Evolutionary conservation across 1,139 yeast species (phyloP).

Genomic region (Hyphopichia fennica): DNA sequence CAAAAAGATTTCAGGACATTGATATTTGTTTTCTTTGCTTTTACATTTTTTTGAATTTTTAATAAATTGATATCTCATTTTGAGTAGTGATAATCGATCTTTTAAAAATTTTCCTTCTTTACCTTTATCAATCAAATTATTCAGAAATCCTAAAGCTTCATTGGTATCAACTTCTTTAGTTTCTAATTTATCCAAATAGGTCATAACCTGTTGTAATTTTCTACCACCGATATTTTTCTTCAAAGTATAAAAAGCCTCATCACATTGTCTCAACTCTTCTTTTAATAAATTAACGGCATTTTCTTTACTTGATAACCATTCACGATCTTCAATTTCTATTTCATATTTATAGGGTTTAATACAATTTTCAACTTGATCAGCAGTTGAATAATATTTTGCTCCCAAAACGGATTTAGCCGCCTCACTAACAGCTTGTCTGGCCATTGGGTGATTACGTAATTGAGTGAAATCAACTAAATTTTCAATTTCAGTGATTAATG

Average conservation of each 20-base stretch:
- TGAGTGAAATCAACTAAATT: conserved; percentile 72
- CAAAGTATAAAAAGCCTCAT: conserved; percentile 59
- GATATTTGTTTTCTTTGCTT: conserved; percentile 75
- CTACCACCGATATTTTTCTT: conserved; percentile 77
- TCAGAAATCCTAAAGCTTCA: conserved; percentile 78
- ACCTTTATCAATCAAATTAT: conserved; percentile 70
- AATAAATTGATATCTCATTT: conserved; percentile 73
- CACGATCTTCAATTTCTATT: conserved; percentile 92
- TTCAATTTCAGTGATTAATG: conserved; percentile 74
- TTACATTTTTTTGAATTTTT: conserved; percentile 73
- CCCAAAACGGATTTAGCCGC: conserved; percentile 82
- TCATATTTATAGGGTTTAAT: conserved; percentile 97
- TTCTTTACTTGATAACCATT: conserved; percentile 83
- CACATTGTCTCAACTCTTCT: conserved; percentile 86
- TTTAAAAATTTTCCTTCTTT: conserved; percentile 79
- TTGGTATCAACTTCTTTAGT: conserved; percentile 47
- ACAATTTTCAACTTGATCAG: conserved; percentile 98
- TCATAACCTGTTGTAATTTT: conserved; percentile 79
- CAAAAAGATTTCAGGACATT: conserved; percentile 91
- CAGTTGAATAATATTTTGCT: conserved; percentile 81
- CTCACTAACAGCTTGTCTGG: conserved; percentile 75
- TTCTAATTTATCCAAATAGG: conserved; percentile 59
- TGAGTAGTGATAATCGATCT: conserved; percentile 71
- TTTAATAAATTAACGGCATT: conserved; percentile 71
- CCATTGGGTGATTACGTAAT: conserved; percentile 80